Evolutionary conservation across 495 filamentous ascomycete genomes (phyloP).

Genomic region (Trypethelium eluteriae): DNA sequence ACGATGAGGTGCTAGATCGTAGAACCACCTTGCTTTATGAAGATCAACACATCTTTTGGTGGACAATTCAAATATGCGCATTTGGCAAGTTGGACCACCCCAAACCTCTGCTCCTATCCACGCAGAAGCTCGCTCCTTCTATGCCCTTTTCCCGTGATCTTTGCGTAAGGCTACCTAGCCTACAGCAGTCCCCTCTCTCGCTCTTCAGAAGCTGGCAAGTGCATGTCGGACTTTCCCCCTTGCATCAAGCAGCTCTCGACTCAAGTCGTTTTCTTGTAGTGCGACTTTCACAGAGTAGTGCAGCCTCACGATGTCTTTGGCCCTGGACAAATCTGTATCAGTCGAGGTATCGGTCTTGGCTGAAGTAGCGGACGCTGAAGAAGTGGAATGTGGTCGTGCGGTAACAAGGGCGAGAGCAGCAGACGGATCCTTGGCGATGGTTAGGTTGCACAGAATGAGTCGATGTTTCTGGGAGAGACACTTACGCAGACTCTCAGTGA

Average conservation of each 20-base stretch:
- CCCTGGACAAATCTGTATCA: constrained; percentile 46
- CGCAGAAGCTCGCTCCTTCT: too few species aligned
- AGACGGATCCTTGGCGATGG: constrained; percentile 44
- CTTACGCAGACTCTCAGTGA: constrained; percentile 24
- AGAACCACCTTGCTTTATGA: neutral
- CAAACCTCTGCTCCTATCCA: neutral
- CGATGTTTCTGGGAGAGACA: neutral
- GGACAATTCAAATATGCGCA: neutral
- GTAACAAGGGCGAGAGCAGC: constrained; percentile 57
- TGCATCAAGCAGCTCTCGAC: neutral
- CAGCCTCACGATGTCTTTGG: constrained; percentile 51
- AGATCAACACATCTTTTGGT: neutral
- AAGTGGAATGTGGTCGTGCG: constrained; percentile 37
- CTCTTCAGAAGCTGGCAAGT: neutral
- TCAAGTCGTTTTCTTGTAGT: constrained; percentile 26
- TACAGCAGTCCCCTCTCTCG: neutral
- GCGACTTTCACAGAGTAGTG: constrained; percentile 50
- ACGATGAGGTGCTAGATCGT: neutral
- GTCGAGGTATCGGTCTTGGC: constrained; percentile 2
- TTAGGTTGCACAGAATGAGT: neutral
- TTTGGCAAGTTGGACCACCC: neutral
- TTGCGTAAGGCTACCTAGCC: too few species aligned
- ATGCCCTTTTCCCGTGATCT: neutral
- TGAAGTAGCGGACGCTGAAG: constrained; percentile 12
- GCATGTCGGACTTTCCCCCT: neutral